A percentile compares a stretch with the other conserved stretches of the same genome.
These are phyloP conservation scores for Citropsis articulata DNA, from an alignment of 345 rosid species.

Conservation along the genomic window DNA sequence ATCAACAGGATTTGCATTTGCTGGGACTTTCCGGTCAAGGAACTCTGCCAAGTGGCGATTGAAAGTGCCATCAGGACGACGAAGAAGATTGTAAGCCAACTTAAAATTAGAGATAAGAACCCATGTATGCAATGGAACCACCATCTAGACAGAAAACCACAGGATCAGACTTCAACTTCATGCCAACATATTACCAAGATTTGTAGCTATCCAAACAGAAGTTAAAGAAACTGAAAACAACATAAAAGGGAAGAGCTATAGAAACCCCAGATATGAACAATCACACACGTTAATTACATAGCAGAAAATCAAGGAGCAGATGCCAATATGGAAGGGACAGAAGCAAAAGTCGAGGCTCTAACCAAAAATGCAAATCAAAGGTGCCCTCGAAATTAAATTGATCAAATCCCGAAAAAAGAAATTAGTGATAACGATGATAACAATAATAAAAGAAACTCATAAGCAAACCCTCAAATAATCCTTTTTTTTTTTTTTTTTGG, in stretches of 20 bases:
- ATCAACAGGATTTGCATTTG: constrained; percentile 68
- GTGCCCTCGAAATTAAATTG: constrained; percentile 5
- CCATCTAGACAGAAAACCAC: constrained; percentile 49
- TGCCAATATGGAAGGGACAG: not conserved
- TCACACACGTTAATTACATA: not conserved
- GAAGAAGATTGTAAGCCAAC: constrained; percentile 75
- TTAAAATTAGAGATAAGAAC: constrained; percentile 86
- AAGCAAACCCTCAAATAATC: constrained; percentile 2
- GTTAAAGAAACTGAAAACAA: constrained; percentile 4
- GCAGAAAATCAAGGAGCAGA: not conserved
- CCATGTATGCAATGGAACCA: constrained; percentile 90
- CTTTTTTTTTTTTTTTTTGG: not conserved
- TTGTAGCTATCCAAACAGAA: not conserved
- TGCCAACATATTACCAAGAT: not conserved
- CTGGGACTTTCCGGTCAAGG: constrained; percentile 77
- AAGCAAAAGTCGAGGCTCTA: not conserved
- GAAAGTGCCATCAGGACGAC: constrained; percentile 90
- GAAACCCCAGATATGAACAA: not conserved
- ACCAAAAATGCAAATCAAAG: constrained; percentile 9
- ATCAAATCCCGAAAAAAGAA: not conserved
- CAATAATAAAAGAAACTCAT: not conserved
- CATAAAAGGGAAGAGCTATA: constrained; percentile 6
- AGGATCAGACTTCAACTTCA: constrained; percentile 1
- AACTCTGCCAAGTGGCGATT: constrained; percentile 90
- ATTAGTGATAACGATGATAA: not conserved